phyloP scores from a whole-genome alignment of 2,329 filamentous ascomycete genomes.

The Xylariaceae sp. region DNA sequence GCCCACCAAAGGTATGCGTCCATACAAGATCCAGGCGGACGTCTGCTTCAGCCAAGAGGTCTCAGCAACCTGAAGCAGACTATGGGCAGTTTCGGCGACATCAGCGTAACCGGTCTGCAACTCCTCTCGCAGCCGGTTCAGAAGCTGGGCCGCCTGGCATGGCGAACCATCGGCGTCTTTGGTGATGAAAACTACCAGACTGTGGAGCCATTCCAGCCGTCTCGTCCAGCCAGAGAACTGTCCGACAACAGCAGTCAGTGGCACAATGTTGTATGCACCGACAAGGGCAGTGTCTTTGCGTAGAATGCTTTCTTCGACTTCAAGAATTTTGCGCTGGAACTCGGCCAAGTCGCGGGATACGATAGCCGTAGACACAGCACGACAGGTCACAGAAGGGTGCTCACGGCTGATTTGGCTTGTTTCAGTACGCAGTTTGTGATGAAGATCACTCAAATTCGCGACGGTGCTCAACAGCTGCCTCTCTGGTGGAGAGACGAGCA shows the following conservation, averaged over 20 bases:
- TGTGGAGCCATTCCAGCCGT: slow-evolving; percentile 82
- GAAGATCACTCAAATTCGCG: slow-evolving; percentile 73
- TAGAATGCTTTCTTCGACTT: slow-evolving; percentile 78
- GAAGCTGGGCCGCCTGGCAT: slow-evolving; percentile 69
- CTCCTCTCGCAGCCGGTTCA: slow-evolving; percentile 72
- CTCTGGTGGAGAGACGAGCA: slow-evolving; percentile 71
- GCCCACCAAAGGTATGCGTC: slow-evolving; percentile 74
- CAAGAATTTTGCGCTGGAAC: slow-evolving; percentile 81
- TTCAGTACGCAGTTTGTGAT: slow-evolving; percentile 67
- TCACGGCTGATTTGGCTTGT: slow-evolving; percentile 64
- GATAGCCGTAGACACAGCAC: slow-evolving; percentile 80
- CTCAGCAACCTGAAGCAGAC: slow-evolving; percentile 76
- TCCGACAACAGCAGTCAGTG: slow-evolving; percentile 76
- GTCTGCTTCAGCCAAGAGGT: slow-evolving; percentile 88
- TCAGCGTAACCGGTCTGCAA: slow-evolving; percentile 86
- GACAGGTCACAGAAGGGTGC: slow-evolving; percentile 80
- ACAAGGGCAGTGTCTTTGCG: slow-evolving; percentile 74
- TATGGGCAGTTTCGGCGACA: slow-evolving; percentile 72
- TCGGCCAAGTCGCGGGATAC: slow-evolving; percentile 69
- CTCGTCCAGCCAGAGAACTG: slow-evolving; percentile 88
- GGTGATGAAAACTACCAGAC: slow-evolving; percentile 65
- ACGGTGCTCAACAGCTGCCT: slow-evolving; percentile 75
- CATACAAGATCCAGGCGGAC: slow-evolving; percentile 88
- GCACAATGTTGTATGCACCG: slow-evolving; percentile 90
- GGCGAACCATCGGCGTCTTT: slow-evolving; percentile 35